Conservation (phyloP, 148 eudicot species). For the Rheum nobile region DNA sequence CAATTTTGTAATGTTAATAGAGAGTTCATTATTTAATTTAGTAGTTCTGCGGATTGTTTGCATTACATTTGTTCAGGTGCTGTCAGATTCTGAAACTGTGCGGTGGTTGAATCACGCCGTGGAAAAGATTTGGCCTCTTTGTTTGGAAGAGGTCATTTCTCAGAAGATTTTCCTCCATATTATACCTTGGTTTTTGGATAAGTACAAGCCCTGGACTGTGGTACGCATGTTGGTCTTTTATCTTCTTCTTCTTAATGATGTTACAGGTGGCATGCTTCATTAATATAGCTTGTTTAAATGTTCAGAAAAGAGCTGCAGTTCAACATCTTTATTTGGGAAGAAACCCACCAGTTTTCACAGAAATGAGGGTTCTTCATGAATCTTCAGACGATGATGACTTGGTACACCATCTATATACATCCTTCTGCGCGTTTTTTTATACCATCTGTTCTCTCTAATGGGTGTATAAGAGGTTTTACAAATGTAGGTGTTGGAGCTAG, state of each 20-base stretch:
- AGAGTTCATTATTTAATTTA: not conserved
- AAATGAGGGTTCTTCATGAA: conserved; percentile 69
- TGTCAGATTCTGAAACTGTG: conserved; percentile 66
- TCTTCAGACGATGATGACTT: conserved; percentile 81
- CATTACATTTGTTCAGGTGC: not conserved
- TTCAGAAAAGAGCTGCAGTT: conserved; percentile 53
- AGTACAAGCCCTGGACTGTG: conserved; percentile 98
- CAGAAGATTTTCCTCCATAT: conserved; percentile 81
- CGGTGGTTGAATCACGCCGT: conserved; percentile 86
- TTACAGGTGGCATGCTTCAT: not conserved
- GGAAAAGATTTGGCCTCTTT: conserved; percentile 83
- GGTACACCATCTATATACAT: conserved; percentile 27
- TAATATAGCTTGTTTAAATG: conserved; percentile 7
- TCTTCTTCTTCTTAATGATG: not conserved
- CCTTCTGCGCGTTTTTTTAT: not conserved
- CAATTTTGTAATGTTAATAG: too few relatives aligned
- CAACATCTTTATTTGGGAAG: conserved; percentile 83
- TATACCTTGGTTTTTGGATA: conserved; percentile 87
- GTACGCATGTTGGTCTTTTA: not conserved
- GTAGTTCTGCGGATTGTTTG: not conserved
- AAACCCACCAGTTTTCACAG: conserved; percentile 78
- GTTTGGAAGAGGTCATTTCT: conserved; percentile 76
- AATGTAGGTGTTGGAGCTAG: conserved; percentile 75
- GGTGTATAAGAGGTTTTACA: not conserved
- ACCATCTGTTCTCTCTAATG: not conserved